A percentile compares a stretch with the other conserved stretches of the same genome.
Conservation (phyloP, 208 protist species). For the Strigomonas galati region DNA sequence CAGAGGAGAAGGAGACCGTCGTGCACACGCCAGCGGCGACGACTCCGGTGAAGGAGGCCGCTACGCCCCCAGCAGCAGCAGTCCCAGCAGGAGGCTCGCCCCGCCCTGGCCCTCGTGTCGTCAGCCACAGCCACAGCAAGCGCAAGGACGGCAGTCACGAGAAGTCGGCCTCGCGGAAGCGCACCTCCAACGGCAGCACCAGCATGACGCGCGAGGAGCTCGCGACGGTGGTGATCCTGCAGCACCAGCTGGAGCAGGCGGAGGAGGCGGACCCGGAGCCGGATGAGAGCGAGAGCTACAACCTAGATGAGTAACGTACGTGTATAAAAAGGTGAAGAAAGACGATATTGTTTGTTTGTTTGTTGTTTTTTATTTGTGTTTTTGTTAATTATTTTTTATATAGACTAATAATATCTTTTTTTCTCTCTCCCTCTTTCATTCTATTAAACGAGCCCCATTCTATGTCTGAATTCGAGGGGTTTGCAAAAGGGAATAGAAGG, state of each 20-base stretch:
- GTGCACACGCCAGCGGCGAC: too few species aligned
- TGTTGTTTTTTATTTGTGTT: constrained; percentile 9
- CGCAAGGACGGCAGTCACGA: not conserved
- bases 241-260: constrained; percentile 51
- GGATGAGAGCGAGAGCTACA: constrained; percentile 37
- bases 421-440: constrained; percentile 11
- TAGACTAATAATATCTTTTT: constrained; percentile 8
- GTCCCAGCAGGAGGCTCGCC: too few species aligned
- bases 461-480: too few species aligned
- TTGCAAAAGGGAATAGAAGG: too few species aligned
- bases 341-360: constrained; percentile 10
- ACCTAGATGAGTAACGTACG: constrained; percentile 31
- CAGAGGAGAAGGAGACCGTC: too few species aligned
- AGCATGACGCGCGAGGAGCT: constrained; percentile 45
- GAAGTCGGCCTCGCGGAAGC: constrained; percentile 3
- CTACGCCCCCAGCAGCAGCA: too few species aligned
- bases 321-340: constrained; percentile 12
- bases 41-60: too few species aligned
- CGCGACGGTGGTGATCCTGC: constrained; percentile 46
- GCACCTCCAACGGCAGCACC: constrained; percentile 8
- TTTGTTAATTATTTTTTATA: constrained; percentile 7
- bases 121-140: too few species aligned
- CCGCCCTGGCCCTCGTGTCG: too few species aligned
- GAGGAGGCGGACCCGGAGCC: constrained; percentile 35
- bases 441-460: not conserved